Percentiles rank a stretch among this genome's conserved stretches.
Conservation (phyloP, 805 yeast species). For the Ogataea paradorogensis region DNA sequence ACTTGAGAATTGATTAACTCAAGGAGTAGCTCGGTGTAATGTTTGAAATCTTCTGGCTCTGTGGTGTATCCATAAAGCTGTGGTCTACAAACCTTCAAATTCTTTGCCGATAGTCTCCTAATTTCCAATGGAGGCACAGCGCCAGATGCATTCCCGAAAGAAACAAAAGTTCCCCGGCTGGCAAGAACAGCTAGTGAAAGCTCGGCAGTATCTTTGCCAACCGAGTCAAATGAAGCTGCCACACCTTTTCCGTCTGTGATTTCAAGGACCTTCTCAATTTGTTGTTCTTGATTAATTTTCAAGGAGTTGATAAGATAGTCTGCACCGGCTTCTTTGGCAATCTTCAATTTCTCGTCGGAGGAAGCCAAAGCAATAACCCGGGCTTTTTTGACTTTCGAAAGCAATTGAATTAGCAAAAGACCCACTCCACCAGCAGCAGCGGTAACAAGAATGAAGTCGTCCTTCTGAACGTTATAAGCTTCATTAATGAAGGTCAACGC, state of each 20-base stretch:
- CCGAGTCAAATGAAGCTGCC: slow-evolving; percentile 64
- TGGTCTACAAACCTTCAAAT: slow-evolving; percentile 67
- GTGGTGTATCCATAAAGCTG: slow-evolving; percentile 49
- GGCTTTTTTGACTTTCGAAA: slow-evolving; percentile 58
- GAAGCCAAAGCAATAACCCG: slow-evolving; percentile 85
- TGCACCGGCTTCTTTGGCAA: slow-evolving; percentile 75
- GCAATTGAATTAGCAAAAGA: slow-evolving; percentile 61
- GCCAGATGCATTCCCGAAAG: slow-evolving; percentile 88
- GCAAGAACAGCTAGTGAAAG: slow-evolving; percentile 58
- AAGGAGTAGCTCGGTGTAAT: slow-evolving; percentile 42
- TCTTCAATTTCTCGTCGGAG: slow-evolving; percentile 61
- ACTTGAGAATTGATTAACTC: slow-evolving; percentile 43
- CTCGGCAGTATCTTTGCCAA: slow-evolving; percentile 77
- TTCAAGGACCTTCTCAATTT: slow-evolving; percentile 52
- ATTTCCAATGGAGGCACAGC: slow-evolving; percentile 67
- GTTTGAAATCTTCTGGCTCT: slow-evolving; percentile 54
- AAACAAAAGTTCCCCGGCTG: slow-evolving; percentile 69
- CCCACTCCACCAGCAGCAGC: slow-evolving; percentile 99
- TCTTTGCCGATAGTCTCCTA: slow-evolving; percentile 53
- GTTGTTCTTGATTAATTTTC: slow-evolving; percentile 44
- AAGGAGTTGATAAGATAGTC: slow-evolving; percentile 58
- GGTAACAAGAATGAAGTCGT: slow-evolving; percentile 72
- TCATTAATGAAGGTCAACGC: slow-evolving; percentile 69
- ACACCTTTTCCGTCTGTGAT: slow-evolving; percentile 68
- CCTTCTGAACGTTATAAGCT: slow-evolving; percentile 62